Evolutionary conservation across 2,329 filamentous ascomycete species (phyloP), one percentile per base, ranked within the genome.

Genomic region (Penicillium sp.): DNA sequence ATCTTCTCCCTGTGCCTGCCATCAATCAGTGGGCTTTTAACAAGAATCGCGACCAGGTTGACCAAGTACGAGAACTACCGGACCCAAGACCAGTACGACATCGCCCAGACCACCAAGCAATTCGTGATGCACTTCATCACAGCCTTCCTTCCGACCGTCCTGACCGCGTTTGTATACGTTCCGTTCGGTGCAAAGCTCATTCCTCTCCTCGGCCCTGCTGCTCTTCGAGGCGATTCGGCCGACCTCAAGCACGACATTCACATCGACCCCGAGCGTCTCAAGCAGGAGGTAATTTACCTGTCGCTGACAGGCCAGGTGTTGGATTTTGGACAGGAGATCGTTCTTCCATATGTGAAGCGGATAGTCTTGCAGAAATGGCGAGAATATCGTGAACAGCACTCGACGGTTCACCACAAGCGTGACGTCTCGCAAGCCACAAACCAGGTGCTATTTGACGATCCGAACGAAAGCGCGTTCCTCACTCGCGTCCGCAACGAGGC

Each of bases 91-190:
- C 89, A 89, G 15, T 91, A 97, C 71, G 88, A 96, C 63, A 87
- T 91, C 21, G 91, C 93, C 1, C 86, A 97, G 73, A 92, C 95
- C 0, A 89, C 91, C 62, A 99, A 99, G 82, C 90, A 96, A 38
- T 98, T 99, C 72, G 88, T 98, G 15, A 86, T 98, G 72, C 96
- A 97, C 81, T 97, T 97, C 78, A 94, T 98, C 78, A 96, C 93
- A 6, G 96, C 93, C 0, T 98, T 97, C 75, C 88, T 96, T 56
- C 91, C 92, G 1, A 89, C 96, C n/a, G 89, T 96, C 73, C 85
- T 98, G 19, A 97, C 93, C 0, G 92, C 93, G 0, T 98, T 97
- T 69, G 88, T 97, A 65, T 98, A 97, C 71, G 91, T 97, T 21
- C 94, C 94, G 0, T 98, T 98, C 70, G 94, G 92, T 15, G 87